phyloP scores from a whole-genome alignment of 768 basidiomycete species.

The Mycena venus region DNA sequence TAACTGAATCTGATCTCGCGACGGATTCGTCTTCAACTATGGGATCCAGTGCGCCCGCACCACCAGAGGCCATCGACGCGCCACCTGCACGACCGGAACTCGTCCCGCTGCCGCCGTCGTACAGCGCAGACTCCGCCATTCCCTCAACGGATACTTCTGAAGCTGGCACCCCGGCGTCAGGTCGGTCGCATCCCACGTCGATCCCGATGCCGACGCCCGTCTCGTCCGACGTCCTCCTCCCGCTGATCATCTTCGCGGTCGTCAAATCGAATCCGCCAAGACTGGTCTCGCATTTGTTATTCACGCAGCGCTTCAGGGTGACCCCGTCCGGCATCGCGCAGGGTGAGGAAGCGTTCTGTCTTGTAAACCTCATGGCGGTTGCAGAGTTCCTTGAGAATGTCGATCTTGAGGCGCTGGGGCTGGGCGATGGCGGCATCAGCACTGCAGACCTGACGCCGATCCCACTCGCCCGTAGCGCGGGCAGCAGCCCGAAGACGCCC shows the following conservation, averaged over 20 bases:
- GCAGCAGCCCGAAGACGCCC: constrained; percentile 64
- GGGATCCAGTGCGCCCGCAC: background rate
- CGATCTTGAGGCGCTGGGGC: constrained; percentile 77
- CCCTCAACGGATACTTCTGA: background rate
- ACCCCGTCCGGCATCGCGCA: constrained; percentile 50
- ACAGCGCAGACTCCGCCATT: background rate
- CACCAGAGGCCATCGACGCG: background rate
- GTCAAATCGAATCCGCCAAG: constrained; percentile 92
- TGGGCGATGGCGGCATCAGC: constrained; percentile 77
- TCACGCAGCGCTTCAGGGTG: constrained; percentile 70
- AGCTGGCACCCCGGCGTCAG: background rate
- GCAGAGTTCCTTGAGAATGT: constrained; percentile 97
- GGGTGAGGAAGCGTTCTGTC: constrained; percentile 93
- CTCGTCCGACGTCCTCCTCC: constrained; percentile 92
- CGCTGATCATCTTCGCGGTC: constrained; percentile 93
- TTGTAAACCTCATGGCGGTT: constrained; percentile 95
- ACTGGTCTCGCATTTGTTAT: constrained; percentile 79
- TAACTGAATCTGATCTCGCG: background rate
- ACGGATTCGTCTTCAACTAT: background rate
- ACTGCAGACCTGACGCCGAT: constrained; percentile 88
- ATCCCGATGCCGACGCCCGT: constrained; percentile 28
- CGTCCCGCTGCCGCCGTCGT: constrained; percentile 30
- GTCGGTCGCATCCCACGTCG: constrained; percentile 21
- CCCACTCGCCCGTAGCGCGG: constrained; percentile 70
- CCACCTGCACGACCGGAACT: constrained; percentile 7